Percentiles rank a stretch among this genome's conserved stretches.
These are phyloP conservation scores for Lantana camara DNA, from an alignment of 257 asterid species.

Conservation along the genomic window DNA sequence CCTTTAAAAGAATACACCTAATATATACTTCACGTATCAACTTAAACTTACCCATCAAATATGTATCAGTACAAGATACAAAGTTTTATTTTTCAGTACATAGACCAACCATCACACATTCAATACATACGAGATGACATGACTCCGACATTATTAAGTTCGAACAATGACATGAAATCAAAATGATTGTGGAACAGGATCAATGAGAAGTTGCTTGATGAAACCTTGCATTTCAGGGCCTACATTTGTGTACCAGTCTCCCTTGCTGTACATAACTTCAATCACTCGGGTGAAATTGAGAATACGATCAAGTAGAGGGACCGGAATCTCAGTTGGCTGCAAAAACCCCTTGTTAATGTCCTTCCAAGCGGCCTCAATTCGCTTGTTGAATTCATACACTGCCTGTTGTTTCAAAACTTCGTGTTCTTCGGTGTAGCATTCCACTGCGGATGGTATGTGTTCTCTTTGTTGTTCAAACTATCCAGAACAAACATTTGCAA, in stretches of 20 bases:
- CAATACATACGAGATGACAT: no score
- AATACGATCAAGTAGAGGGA: slow-evolving; percentile 27
- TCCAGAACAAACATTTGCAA: no score
- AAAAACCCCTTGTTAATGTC: slow-evolving; percentile 33
- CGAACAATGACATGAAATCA: not conserved
- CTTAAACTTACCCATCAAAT: no score
- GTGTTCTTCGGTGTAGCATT: slow-evolving; percentile 36
- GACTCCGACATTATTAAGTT: not conserved
- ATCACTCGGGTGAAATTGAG: slow-evolving; percentile 27
- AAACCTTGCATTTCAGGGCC: slow-evolving; percentile 29
- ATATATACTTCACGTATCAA: no score
- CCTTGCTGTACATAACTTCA: slow-evolving; percentile 27
- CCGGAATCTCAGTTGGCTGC: slow-evolving; percentile 21
- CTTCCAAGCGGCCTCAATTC: slow-evolving; percentile 36
- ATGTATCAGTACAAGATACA: no score
- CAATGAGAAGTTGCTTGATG: slow-evolving; percentile 22
- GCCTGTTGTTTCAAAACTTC: slow-evolving; percentile 17
- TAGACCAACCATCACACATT: not conserved
- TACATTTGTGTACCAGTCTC: slow-evolving; percentile 30
- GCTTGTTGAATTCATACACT: not conserved
- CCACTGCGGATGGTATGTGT: slow-evolving; percentile 36
- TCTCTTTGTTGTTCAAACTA: slow-evolving; percentile 37
- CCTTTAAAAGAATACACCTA: no score
- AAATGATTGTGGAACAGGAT: slow-evolving; percentile 16
- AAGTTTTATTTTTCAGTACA: not conserved